These are phyloP conservation scores for Boletus sp. DNA, from an alignment of 768 basidiomycete genomes.

Conservation along the genomic window DNA sequence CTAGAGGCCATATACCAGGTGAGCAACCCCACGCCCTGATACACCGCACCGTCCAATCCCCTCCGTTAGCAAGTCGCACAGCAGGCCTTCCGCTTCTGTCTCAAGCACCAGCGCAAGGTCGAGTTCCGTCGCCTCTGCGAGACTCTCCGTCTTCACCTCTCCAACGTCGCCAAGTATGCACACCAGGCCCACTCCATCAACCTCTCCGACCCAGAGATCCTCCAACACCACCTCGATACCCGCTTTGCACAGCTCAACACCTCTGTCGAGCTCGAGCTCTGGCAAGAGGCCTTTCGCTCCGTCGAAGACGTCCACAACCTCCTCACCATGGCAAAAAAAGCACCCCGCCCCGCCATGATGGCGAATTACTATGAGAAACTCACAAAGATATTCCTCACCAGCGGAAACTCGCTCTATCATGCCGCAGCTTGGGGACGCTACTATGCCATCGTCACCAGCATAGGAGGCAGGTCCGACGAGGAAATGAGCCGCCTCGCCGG, in stretches of 20 bases:
- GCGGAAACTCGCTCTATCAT: constrained; percentile 91
- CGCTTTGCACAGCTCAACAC: constrained; percentile 96
- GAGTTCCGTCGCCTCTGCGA: constrained; percentile 98
- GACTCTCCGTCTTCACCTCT: constrained; percentile 89
- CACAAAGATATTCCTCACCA: constrained; percentile 94
- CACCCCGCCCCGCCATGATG: constrained; percentile 94
- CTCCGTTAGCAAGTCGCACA: constrained; percentile 80
- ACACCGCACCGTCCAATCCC: not conserved
- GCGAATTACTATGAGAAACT: constrained; percentile 99
- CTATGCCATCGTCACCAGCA: constrained; percentile 65
- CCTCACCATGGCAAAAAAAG: constrained; percentile 89
- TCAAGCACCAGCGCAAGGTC: constrained; percentile 90
- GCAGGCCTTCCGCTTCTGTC: constrained; percentile 96
- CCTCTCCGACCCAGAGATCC: constrained; percentile 90
- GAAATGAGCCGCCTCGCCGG: constrained; percentile 73
- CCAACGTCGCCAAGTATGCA: constrained; percentile 93
- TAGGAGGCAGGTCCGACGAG: constrained; percentile 63
- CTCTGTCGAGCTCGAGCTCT: constrained; percentile 95
- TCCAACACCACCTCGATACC: constrained; percentile 94
- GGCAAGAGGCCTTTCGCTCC: constrained; percentile 98
- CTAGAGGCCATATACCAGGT: constrained; percentile 95
- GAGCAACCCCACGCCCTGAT: constrained; percentile 20
- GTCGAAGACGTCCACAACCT: constrained; percentile 98
- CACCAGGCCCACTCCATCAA: constrained; percentile 95
- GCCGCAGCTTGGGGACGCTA: constrained; percentile 95